phyloP scores from a whole-genome alignment of 2,329 filamentous ascomycete species.

The Cytospora schulzeri region DNA sequence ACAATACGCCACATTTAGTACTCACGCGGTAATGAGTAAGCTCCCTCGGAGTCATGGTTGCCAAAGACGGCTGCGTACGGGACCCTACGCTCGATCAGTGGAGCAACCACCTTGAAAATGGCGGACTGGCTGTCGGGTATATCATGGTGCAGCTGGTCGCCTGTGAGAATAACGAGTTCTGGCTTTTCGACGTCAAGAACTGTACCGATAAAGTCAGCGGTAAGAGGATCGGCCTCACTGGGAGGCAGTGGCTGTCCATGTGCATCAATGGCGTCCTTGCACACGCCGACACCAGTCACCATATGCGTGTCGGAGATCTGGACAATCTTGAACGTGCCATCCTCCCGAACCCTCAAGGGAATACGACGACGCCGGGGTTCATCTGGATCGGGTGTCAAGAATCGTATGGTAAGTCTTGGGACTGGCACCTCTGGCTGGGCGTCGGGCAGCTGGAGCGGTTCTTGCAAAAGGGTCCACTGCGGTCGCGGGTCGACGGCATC shows the following conservation, averaged over 20 bases:
- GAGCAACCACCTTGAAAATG: constrained; percentile 64
- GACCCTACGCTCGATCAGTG: constrained; percentile 66
- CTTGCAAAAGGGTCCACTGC: constrained; percentile 38
- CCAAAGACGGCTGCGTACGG: constrained; percentile 73
- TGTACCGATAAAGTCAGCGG: constrained; percentile 65
- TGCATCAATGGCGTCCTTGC: constrained; percentile 38
- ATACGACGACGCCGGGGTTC: constrained; percentile 25
- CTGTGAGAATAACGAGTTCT: constrained; percentile 69
- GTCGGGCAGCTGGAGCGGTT: constrained; percentile 39
- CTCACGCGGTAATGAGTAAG: constrained; percentile 42
- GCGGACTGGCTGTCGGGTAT: constrained; percentile 38
- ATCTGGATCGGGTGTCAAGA: constrained; percentile 34
- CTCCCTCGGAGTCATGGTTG: constrained; percentile 72
- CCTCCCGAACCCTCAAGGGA: constrained; percentile 58
- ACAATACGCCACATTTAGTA: constrained; percentile 16
- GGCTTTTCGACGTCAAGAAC: constrained; percentile 72
- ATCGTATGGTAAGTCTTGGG: constrained; percentile 40
- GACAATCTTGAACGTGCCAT: constrained; percentile 74
- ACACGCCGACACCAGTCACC: constrained; percentile 36
- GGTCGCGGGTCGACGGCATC: constrained; percentile 39
- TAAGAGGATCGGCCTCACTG: constrained; percentile 70
- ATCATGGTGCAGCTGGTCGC: constrained; percentile 60
- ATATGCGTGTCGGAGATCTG: constrained; percentile 56
- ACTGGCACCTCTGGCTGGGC: constrained; percentile 37
- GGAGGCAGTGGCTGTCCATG: constrained; percentile 36